Percentiles rank a stretch among this genome's conserved stretches.
These are phyloP conservation scores for Trypanosoma boissoni DNA, from an alignment of 208 protist species.

Conservation along the genomic window DNA sequence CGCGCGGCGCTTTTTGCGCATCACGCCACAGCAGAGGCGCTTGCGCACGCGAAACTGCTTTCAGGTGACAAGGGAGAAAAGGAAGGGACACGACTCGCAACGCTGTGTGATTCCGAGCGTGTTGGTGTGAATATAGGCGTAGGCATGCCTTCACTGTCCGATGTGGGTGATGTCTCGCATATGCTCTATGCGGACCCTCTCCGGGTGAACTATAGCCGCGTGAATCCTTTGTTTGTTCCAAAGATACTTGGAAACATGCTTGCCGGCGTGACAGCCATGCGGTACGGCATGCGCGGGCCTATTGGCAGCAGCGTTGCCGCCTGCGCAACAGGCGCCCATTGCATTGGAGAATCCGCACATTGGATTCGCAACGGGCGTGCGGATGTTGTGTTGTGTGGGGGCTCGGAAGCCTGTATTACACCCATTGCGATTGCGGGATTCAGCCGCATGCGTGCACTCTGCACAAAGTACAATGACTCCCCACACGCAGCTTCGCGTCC, in stretches of 20 bases:
- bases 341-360: conserved; percentile 93
- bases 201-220: conserved; percentile 44
- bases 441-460: conserved; percentile 87
- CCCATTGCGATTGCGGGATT: conserved; percentile 94
- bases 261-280: conserved; percentile 89
- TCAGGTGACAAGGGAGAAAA: conserved; percentile 21
- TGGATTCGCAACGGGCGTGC: conserved; percentile 83
- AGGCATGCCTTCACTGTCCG: conserved; percentile 82
- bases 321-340: conserved; percentile 97
- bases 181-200: conserved; percentile 36
- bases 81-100: conserved; percentile 10
- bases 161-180: conserved; percentile 67
- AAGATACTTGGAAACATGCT: conserved; percentile 98
- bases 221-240: conserved; percentile 95
- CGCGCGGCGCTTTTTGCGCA: conserved; percentile 47
- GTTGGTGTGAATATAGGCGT: conserved; percentile 91
- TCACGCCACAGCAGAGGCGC: conserved; percentile 59
- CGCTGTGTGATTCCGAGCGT: conserved; percentile 21
- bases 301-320: conserved; percentile 93
- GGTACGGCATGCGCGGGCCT: conserved; percentile 87
- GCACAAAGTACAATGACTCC: conserved; percentile 89
- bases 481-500: conserved; percentile 90
- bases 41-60: conserved; percentile 55
- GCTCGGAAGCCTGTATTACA: conserved; percentile 93
- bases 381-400: conserved; percentile 92